Base-by-base conservation (phyloP, 495 filamentous ascomycete genomes). In the Gamarada debralockiae region DNA sequence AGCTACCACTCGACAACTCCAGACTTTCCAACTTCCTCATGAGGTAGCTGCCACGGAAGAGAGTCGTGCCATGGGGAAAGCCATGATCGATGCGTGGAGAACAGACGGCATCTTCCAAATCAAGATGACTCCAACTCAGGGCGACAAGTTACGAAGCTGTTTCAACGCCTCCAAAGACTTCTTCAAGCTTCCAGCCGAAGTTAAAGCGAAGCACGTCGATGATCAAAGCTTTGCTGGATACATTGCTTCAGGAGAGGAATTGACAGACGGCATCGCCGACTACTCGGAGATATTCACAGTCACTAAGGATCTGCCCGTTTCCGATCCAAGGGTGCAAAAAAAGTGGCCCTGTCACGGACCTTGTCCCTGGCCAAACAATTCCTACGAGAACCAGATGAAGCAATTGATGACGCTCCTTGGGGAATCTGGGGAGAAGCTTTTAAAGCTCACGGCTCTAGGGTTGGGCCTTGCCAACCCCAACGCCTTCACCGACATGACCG, bases 221-320 rank as follows among this genome's bases (percentile, higher is more conserved):
- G 58, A 62, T 43, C 65, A 65, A 56, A 73, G 71, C 53, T 75
- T 70, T 48, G 53, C 70, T 1, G 71, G 72, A 13, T 75, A 75
- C 58, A 74, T 75, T 18, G 72, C 70, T 20, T 75, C 71, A 1
- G 72, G 71, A n/a, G 71, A 75, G 55, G 72, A 75, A 51, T 48
- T 75, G 4, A 75, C 72, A n/a, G 66, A 67, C 49, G 70, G 68
- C 12, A 62, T 75, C 24, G 70, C 67, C 34, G 72, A 75, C 53
- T 75, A 73, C 53, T 73, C 71, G 2, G 72, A 75, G 62, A 70
- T 73, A 36, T 73, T 75, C 57, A 75, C 72, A 38, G 65, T 75
- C 43, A 73, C 67, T 24, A 73, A 72, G 47, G 72, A 75, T 50
- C 60, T 74, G 4, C 61, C 49, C 25, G n/a, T 53, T 8, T 38